Base-by-base conservation (phyloP, 768 basidiomycete species). In the Rhodocollybia butyracea region DNA sequence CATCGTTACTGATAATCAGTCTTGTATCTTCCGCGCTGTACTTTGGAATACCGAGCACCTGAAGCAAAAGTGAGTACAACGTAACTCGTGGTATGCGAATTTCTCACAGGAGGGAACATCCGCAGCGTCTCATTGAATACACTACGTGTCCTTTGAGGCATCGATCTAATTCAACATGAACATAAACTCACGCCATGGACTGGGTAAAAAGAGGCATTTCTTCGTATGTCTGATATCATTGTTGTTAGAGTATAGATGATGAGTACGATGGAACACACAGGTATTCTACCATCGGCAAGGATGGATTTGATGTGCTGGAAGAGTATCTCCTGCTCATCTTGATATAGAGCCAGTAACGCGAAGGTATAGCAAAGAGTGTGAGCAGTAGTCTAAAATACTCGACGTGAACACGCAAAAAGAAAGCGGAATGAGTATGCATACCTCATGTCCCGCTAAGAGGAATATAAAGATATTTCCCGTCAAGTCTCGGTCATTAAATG, bases 391-490 rank as follows among this genome's bases (percentile, higher is more conserved):
- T 76, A 62, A 56, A 59, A n/a, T 53, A 61, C 21, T 19, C 21
- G 1, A 4, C 24, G 32, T 22, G 36, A 10, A 21, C 8, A 13
- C 2, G 7, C 30, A 6, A 32, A 10, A 41, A 30, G 15, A 24
- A 8, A 2, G 36, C 5, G 17, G 21, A 2, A 43, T 66, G 32
- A 2, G 58, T 55, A 57, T 22, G 57, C 62, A 15, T 55, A 81
- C 81, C 70, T 84, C 84, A 55, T 84, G 81, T 8, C 84, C 84
- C 22, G 85, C 85, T 21, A 87, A 63, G n/a, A 85, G 61, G 56
- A 77, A 79, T 19, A 78, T 73, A 51, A 74, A 79, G n/a, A 77
- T 71, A 61, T 79, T 79, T 21, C 73, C 76, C 73, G 43, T 57
- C 30, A 46, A 60, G 27, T 54, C 53, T 43, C 53, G 45, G 26